Base-by-base conservation (phyloP, 2,329 filamentous ascomycete genomes). In the Aspergillus sp. region DNA sequence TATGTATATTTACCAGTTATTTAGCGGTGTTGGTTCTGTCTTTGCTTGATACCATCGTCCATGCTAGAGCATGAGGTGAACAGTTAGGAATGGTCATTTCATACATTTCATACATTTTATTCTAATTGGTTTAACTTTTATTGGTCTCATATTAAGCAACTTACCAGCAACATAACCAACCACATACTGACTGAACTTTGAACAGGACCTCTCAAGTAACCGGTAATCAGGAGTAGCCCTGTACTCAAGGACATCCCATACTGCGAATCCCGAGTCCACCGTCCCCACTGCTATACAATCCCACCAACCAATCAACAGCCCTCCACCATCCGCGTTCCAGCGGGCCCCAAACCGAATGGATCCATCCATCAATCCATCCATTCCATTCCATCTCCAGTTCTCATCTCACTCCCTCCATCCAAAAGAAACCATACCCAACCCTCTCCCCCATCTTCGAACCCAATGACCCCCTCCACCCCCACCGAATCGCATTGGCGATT, bases 401-500 rank as follows among this genome's bases (percentile, higher is more conserved):
- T 5, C n/a, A 43, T 43, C 41, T 7, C 8, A 43, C 19, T 43
- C 5, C 41, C n/a, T 19, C 5, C 17, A 21, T 45, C 17, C 41
- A 21, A 12, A 45, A 43, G 32, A 25, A 53, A 1, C 10, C 28
- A 38, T 39, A 38, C 50, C 50, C 21, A 21, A 32, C 36, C 21
- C 19, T 53, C 30, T 30, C 21, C 30, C 30, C 19, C 4, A 25
- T 25, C 41, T 12, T 38, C 23, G 7, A 19, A 59, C n/a, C 54
- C 25, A 38, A 72, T 70, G 66, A 56, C 61, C n/a, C 62, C 63
- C 52, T 62, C 57, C 17, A 28, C 30, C 7, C 12, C 63, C 8
- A 52, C 60, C 23, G 53, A 60, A 41, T 67, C 64, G 13, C 63
- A 74, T 51, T 70, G 74, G 59, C 66, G 67, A 6, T 79, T 80